phyloP scores from a whole-genome alignment of 441 rosid species.

The Euphorbia celastroides region DNA sequence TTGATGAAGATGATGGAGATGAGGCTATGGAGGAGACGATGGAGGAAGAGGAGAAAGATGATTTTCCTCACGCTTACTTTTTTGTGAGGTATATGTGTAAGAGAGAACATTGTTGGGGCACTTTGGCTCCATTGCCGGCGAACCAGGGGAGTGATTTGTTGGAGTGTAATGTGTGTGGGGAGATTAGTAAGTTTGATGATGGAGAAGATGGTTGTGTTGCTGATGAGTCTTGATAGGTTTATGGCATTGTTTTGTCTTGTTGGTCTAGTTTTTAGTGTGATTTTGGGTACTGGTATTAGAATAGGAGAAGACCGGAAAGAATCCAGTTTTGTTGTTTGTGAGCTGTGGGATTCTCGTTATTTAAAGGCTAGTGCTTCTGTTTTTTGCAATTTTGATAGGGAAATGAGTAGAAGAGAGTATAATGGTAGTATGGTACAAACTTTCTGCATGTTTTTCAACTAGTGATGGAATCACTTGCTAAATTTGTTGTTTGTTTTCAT shows the following conservation, averaged over 20 bases:
- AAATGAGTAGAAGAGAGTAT: not conserved
- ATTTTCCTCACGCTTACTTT: slow-evolving; percentile 83
- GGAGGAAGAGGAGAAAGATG: slow-evolving; percentile 29
- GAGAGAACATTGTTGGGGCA: slow-evolving; percentile 61
- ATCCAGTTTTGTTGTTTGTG: not conserved
- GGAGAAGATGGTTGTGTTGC: not conserved
- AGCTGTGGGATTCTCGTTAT: not conserved
- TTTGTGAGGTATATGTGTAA: slow-evolving; percentile 69
- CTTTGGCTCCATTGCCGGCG: slow-evolving; percentile 72
- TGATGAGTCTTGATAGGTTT: not conserved
- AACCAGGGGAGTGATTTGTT: slow-evolving; percentile 36
- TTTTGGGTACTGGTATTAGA: not conserved
- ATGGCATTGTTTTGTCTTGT: not conserved
- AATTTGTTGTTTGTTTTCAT: not conserved
- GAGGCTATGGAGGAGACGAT: slow-evolving; percentile 35
- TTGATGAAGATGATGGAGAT: slow-evolving; percentile 16
- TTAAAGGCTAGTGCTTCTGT: not conserved
- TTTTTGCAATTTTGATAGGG: not conserved
- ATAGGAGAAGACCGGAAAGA: not conserved
- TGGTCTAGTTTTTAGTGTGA: not conserved
- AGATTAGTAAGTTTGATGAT: slow-evolving; percentile 39
- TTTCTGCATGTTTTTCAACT: not conserved
- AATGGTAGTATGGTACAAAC: not conserved
- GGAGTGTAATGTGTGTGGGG: slow-evolving; percentile 87
- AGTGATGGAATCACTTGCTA: not conserved